A percentile compares a stretch with the other conserved stretches of the same genome.
Evolutionary conservation across 2,329 filamentous ascomycete genomes (phyloP).

Genomic region (Cladosporium oxysporum): DNA sequence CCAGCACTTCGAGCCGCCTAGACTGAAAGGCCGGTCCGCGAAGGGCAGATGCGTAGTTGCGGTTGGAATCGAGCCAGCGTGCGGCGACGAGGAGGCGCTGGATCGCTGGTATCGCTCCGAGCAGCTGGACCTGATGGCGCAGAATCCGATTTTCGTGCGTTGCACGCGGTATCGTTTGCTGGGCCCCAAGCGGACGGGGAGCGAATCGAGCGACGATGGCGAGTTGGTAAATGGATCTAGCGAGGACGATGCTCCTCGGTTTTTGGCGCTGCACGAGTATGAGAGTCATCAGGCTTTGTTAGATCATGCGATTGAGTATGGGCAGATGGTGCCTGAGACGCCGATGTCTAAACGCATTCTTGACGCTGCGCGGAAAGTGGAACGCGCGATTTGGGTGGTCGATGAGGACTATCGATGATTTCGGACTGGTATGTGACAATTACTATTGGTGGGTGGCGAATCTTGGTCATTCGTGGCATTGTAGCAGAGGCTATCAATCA

Average conservation of each 20-base stretch:
- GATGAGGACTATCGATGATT: constrained; percentile 9
- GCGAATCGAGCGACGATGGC: not conserved
- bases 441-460: not conserved
- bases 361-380: constrained; percentile 13
- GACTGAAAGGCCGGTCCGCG: not conserved
- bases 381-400: constrained; percentile 24
- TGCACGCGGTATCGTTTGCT: constrained; percentile 22
- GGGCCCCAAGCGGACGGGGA: not conserved
- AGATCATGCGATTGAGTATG: constrained; percentile 24
- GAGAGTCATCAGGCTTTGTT: constrained; percentile 21
- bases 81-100: constrained; percentile 19
- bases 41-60: constrained; percentile 23
- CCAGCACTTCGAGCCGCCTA: constrained; percentile 21
- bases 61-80: constrained; percentile 22
- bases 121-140: constrained; percentile 21
- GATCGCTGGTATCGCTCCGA: constrained; percentile 25
- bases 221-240: not conserved
- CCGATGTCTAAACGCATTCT: constrained; percentile 21
- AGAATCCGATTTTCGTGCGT: constrained; percentile 22
- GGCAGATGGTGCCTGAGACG: constrained; percentile 22
- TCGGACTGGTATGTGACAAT: not conserved
- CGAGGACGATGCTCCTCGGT: constrained; percentile 18
- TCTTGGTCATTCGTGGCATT: not conserved
- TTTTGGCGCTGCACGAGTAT: constrained; percentile 24
- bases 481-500: not conserved